These are phyloP conservation scores for Crithidia fasciculata DNA, from an alignment of 208 protist genomes.

Conservation along the genomic window DNA sequence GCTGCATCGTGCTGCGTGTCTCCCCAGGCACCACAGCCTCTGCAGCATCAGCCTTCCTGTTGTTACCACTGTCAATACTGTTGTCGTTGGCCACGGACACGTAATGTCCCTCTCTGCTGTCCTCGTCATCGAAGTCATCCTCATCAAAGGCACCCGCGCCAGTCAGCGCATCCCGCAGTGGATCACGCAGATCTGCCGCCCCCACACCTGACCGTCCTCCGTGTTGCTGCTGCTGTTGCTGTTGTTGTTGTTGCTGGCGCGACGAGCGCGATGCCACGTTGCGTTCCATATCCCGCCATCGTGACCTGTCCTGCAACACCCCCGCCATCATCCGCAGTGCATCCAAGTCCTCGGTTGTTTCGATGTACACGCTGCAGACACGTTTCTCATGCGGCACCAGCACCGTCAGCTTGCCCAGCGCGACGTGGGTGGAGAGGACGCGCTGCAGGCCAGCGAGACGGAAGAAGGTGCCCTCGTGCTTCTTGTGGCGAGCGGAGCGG, in stretches of 20 bases:
- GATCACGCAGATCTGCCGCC: conserved; percentile 14
- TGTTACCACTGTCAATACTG: neutral
- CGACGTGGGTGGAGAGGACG: conserved; percentile 56
- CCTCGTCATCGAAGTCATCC: conserved; percentile 7
- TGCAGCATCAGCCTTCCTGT: no score
- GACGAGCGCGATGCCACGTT: conserved; percentile 52
- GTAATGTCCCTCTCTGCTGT: neutral
- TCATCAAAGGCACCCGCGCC: conserved; percentile 4
- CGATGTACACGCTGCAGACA: conserved; percentile 73
- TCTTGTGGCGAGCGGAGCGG: conserved; percentile 61
- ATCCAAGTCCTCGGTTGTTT: conserved; percentile 61
- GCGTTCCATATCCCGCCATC: conserved; percentile 66
- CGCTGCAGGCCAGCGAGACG: conserved; percentile 47
- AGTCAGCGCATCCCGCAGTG: conserved; percentile 5
- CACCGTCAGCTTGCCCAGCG: conserved; percentile 76
- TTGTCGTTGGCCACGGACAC: neutral
- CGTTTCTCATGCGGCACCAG: conserved; percentile 58
- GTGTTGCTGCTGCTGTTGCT: no score
- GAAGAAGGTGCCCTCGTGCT: conserved; percentile 81
- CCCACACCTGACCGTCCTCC: no score
- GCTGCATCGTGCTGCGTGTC: no score
- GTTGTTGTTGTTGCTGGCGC: neutral
- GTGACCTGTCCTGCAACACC: conserved; percentile 51
- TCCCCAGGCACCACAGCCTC: no score
- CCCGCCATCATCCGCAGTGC: conserved; percentile 72